These are phyloP conservation scores for Clonostachys solani DNA, from an alignment of 2,329 filamentous ascomycete species.

Conservation along the genomic window DNA sequence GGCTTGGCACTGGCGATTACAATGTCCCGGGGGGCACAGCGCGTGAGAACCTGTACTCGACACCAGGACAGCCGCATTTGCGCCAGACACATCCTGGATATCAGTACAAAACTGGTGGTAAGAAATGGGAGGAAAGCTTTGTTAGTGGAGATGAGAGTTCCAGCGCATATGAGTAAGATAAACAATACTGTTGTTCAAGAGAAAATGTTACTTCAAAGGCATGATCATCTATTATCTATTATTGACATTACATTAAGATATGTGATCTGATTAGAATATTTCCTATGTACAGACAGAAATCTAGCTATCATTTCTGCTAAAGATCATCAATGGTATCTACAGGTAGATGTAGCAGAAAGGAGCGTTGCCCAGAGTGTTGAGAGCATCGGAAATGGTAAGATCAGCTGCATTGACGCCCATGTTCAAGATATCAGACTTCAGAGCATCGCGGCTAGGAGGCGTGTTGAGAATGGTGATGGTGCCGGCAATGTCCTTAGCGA, in stretches of 20 bases:
- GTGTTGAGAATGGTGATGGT: constrained; percentile 5
- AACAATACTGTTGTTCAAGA: no score
- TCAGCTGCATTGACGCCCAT: constrained; percentile 2
- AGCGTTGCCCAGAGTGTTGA: constrained; percentile 7
- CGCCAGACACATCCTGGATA: neutral
- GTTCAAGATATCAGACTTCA: constrained; percentile 3
- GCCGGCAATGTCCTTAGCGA: constrained; percentile 1
- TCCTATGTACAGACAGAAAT: no score
- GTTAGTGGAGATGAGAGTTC: no score
- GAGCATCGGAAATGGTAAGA: constrained; percentile 1
- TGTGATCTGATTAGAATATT: no score
- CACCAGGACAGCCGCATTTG: neutral
- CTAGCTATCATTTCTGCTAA: no score
- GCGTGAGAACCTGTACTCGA: constrained; percentile 51
- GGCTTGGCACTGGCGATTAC: constrained; percentile 16
- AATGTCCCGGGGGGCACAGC: constrained; percentile 36
- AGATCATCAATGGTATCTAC: neutral
- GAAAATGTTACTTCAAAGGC: no score
- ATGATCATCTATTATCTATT: no score
- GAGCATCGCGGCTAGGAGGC: constrained; percentile 6
- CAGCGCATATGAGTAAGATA: no score
- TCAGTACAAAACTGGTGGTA: neutral
- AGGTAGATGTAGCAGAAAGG: constrained; percentile 7
- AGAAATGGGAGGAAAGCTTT: no score
- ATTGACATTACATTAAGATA: no score